Conservation (phyloP, 2,329 filamentous ascomycete genomes). For the Beauveria rudraprayagi region DNA sequence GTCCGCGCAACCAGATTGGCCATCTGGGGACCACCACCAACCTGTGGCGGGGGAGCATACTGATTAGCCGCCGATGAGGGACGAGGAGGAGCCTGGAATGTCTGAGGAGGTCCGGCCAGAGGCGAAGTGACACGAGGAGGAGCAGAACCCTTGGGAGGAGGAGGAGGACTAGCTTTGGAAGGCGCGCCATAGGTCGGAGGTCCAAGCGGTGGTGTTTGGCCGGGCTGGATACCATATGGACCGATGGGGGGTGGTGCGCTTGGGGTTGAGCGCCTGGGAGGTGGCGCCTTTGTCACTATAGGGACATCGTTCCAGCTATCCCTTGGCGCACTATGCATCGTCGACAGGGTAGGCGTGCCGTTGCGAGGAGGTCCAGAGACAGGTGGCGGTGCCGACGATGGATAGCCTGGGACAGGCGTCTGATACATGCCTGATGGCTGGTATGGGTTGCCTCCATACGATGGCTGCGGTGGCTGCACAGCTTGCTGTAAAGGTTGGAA, state of each 20-base stretch:
- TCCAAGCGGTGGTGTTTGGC: conserved; percentile 44
- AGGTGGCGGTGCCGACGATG: conserved; percentile 26
- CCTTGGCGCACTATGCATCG: conserved; percentile 57
- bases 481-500: conserved; percentile 18
- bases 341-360: conserved; percentile 60
- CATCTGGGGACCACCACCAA: conserved; percentile 42
- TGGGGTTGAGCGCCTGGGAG: conserved; percentile 67
- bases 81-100: conserved; percentile 49
- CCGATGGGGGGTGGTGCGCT: conserved; percentile 60
- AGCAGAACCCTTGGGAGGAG: conserved; percentile 72
- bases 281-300: conserved; percentile 67
- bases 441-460: conserved; percentile 25
- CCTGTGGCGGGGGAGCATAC: conserved; percentile 45
- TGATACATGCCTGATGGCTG: conserved; percentile 45
- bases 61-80: conserved; percentile 51
- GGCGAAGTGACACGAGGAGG: conserved; percentile 68
- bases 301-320: conserved; percentile 94
- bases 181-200: conserved; percentile 53
- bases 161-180: conserved; percentile 62
- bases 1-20: conserved; percentile 62
- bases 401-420: conserved; percentile 37
- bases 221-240: conserved; percentile 63
- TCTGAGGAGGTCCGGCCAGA: conserved; percentile 46
- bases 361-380: conserved; percentile 43
- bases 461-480: conserved; percentile 20